These are phyloP conservation scores for grape (Vitis vinifera) DNA, from an alignment of 164 flowering plant species.

Conservation along the genomic window DNA sequence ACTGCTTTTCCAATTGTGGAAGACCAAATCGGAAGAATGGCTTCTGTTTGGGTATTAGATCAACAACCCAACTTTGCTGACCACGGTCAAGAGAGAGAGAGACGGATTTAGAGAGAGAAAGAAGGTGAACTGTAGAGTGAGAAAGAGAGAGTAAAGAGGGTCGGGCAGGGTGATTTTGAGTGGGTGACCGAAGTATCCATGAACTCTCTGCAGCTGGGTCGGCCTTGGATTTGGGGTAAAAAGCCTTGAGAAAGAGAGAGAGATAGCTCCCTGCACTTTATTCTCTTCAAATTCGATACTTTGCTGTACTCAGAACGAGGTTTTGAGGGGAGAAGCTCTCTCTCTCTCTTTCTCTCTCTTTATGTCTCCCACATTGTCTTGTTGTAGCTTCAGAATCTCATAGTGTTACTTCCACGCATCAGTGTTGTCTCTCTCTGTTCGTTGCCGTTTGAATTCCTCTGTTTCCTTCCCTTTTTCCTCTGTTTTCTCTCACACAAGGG, in stretches of 20 bases:
- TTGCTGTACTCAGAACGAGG: slow-evolving; percentile 45
- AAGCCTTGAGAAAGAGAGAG: slow-evolving; percentile 9
- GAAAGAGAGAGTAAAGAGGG: neutral
- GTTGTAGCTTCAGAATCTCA: slow-evolving; percentile 33
- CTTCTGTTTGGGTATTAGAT: slow-evolving; percentile 19
- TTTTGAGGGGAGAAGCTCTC: slow-evolving; percentile 13
- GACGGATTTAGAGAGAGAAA: slow-evolving; percentile 5
- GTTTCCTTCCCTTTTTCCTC: slow-evolving; percentile 6
- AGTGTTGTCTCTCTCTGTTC: neutral
- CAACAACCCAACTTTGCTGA: slow-evolving; percentile 29
- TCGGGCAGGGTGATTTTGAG: slow-evolving; percentile 3
- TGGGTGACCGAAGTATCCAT: slow-evolving; percentile 18
- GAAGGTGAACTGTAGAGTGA: neutral
- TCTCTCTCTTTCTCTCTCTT: slow-evolving; percentile 18
- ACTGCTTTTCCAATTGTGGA: slow-evolving; percentile 13
- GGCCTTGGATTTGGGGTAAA: slow-evolving; percentile 27
- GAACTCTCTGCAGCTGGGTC: slow-evolving; percentile 12
- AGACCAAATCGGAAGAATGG: slow-evolving; percentile 23
- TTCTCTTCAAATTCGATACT: slow-evolving; percentile 55
- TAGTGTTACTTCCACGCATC: slow-evolving; percentile 30
- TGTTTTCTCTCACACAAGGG: slow-evolving; percentile 1
- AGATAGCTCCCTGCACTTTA: slow-evolving; percentile 39
- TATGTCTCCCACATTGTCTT: slow-evolving; percentile 38
- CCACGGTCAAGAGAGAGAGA: slow-evolving; percentile 26
- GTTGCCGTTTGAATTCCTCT: slow-evolving; percentile 16